Conservation (phyloP, 495 filamentous ascomycete genomes). For the Penicillium tannophilum region DNA sequence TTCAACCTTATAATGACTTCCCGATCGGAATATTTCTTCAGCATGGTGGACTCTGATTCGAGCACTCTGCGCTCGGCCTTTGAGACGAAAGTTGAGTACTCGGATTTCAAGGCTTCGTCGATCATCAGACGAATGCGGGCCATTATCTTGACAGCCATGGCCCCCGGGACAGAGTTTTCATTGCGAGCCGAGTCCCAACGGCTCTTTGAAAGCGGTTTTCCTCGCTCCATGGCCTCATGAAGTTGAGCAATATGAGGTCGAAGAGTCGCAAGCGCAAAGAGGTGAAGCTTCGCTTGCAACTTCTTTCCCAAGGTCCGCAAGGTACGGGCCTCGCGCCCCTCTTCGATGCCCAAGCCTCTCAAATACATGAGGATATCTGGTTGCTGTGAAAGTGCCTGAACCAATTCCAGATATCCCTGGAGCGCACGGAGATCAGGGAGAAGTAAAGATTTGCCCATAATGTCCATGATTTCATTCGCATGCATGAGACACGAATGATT, state of each 20-base stretch:
- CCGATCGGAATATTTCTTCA: constrained; percentile 38
- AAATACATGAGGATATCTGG: constrained; percentile 36
- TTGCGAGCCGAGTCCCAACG: constrained; percentile 14
- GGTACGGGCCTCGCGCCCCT: constrained; percentile 10
- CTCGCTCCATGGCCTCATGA: constrained; percentile 30
- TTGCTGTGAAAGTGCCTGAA: constrained; percentile 23
- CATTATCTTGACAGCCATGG: constrained; percentile 28
- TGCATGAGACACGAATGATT: constrained; percentile 63
- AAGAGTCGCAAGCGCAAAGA: constrained; percentile 24
- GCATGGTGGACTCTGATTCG: constrained; percentile 23
- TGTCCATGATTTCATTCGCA: constrained; percentile 57
- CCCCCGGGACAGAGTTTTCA: constrained; percentile 18
- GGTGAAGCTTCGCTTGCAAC: constrained; percentile 31
- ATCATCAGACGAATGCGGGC: constrained; percentile 29
- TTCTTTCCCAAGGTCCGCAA: constrained; percentile 29
- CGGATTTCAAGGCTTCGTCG: constrained; percentile 32
- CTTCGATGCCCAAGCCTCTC: constrained; percentile 26
- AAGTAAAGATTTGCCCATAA: constrained; percentile 49
- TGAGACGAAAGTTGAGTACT: constrained; percentile 27
- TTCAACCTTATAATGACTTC: not conserved
- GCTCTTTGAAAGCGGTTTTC: not conserved
- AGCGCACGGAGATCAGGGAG: constrained; percentile 41
- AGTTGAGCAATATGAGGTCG: constrained; percentile 35
- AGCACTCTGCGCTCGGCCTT: constrained; percentile 30
- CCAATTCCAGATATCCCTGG: constrained; percentile 31